Evolutionary conservation across 176 grass and related monocot genomes (phyloP).

Genomic region (Aegilops longissima): DNA sequence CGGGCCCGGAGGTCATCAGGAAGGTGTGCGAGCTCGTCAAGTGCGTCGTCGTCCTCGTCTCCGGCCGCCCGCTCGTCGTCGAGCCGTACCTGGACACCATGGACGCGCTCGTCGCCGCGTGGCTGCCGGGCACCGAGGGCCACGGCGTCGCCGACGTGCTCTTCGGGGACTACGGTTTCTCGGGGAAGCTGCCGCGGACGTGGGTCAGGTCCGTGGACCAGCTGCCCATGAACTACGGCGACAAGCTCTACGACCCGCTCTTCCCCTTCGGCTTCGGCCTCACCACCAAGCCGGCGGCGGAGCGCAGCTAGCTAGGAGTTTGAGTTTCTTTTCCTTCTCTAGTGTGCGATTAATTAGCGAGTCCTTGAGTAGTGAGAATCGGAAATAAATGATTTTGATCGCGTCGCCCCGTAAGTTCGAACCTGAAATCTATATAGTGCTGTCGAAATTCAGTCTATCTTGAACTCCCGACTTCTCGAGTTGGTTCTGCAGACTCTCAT

Average conservation of each 20-base stretch:
- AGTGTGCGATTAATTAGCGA: background rate
- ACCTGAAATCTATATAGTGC: too few species aligned
- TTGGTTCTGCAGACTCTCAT: too few species aligned
- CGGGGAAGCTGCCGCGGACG: slow-evolving; percentile 66
- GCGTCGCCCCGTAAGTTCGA: too few species aligned
- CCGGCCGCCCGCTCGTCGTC: slow-evolving; percentile 65
- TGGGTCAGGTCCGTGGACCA: slow-evolving; percentile 91
- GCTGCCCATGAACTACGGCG: slow-evolving; percentile 81
- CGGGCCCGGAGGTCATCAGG: slow-evolving; percentile 39
- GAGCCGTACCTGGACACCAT: slow-evolving; percentile 52
- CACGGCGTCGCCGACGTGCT: slow-evolving; percentile 79
- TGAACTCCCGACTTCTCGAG: too few species aligned
- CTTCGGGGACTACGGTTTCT: slow-evolving; percentile 77
- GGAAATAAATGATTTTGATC: too few species aligned
- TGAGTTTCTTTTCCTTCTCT: too few species aligned
- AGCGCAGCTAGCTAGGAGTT: background rate
- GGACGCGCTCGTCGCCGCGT: slow-evolving; percentile 82
- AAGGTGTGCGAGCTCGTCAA: slow-evolving; percentile 53
- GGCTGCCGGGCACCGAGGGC: slow-evolving; percentile 79
- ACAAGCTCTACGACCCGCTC: slow-evolving; percentile 61
- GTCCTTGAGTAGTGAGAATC: too few species aligned
- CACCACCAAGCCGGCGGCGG: slow-evolving; percentile 37
- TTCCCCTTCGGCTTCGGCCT: slow-evolving; percentile 78
- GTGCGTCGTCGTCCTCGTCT: slow-evolving; percentile 69
- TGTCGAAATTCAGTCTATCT: too few species aligned